Evolutionary conservation across 148 eudicot species (phyloP), one percentile per base, ranked within the genome.

Genomic region (Spergularia bocconei): DNA sequence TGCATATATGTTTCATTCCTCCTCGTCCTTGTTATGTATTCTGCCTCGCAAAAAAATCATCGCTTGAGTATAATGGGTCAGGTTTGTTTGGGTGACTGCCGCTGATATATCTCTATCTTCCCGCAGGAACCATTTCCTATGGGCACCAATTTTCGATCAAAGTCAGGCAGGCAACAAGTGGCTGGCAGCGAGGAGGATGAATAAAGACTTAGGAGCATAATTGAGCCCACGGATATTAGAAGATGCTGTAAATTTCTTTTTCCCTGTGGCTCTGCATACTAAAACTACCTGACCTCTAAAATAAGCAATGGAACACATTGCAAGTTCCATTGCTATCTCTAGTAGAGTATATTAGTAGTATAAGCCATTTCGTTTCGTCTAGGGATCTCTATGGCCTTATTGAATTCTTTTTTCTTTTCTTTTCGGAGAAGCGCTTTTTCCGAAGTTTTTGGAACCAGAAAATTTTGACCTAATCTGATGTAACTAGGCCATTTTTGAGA

Each of bases 91-190:
- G 7, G 33, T 39, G 13, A 63, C 57, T 8, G 19, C 67, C 47
- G 36, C 14, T 70, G 11, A 4, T 39, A 36, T 13, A 33, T 20
- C 61, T 14, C 25, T 56, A 48, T 67, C 54, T 6, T 29, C 54
- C 4, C 75, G 70, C 36, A 90, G 96, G 96, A 90, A 81, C 92
- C 92, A 56, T 90, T 90, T 79, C 92, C 95, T 1, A 77, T 80
- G 67, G 84, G 88, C 16, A 79, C 75, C 67, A 84, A 73, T 76
- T 79, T 82, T 51, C 86, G 88, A 55, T 39, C 78, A 23, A 90
- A 85, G 67, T 73, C 85, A 61, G 86, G 83, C 58, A 77, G 82
- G 79, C 71, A 76, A 21, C 83, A 71, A 39, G 72, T 55, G 20
- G 50, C 59, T 20, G 68, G 83, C 52, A 72, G 75, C n/a, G 83